These are phyloP conservation scores for Blastobotrys elegans DNA, from an alignment of 1,139 yeast genomes.

Conservation along the genomic window DNA sequence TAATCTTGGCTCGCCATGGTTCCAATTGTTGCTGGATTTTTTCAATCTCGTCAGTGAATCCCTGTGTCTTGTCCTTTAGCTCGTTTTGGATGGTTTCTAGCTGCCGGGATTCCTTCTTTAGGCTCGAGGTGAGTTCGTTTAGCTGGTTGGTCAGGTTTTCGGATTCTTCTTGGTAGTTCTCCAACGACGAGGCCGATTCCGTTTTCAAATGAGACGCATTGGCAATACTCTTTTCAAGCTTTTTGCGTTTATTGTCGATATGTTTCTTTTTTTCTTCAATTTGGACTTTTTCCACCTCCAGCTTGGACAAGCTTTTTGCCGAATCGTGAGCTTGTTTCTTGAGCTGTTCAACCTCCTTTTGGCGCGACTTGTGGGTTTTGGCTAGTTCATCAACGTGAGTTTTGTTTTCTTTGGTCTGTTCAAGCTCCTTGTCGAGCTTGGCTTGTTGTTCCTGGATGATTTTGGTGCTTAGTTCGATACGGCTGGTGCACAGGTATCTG, in stretches of 20 bases:
- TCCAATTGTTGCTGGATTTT: slow-evolving; percentile 59
- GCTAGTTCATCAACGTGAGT: slow-evolving; percentile 37
- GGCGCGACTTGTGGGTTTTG: slow-evolving; percentile 40
- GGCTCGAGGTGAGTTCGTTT: slow-evolving; percentile 41
- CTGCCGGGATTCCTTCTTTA: slow-evolving; percentile 49
- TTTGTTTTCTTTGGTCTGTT: slow-evolving; percentile 41
- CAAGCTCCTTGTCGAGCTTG: slow-evolving; percentile 45
- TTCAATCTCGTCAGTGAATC: slow-evolving; percentile 59
- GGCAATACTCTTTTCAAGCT: slow-evolving; percentile 48
- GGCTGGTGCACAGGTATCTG: slow-evolving; percentile 40
- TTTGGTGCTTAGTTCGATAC: slow-evolving; percentile 35
- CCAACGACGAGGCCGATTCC: slow-evolving; percentile 46
- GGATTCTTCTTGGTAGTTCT: slow-evolving; percentile 44
- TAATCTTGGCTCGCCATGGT: slow-evolving; percentile 77
- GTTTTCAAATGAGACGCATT: slow-evolving; percentile 37
- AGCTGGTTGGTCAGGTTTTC: slow-evolving; percentile 35
- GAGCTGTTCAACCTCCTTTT: slow-evolving; percentile 23
- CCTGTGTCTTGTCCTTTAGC: slow-evolving; percentile 69
- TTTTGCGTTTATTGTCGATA: slow-evolving; percentile 53
- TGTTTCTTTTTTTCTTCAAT: slow-evolving; percentile 71
- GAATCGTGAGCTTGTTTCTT: slow-evolving; percentile 26
- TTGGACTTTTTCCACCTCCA: slow-evolving; percentile 50
- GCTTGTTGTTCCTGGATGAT: slow-evolving; percentile 44
- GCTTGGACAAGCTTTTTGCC: slow-evolving; percentile 27
- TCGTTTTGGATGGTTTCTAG: slow-evolving; percentile 61